Conservation (phyloP, 176 grass and related monocot genomes). For the Carex cristatella region DNA sequence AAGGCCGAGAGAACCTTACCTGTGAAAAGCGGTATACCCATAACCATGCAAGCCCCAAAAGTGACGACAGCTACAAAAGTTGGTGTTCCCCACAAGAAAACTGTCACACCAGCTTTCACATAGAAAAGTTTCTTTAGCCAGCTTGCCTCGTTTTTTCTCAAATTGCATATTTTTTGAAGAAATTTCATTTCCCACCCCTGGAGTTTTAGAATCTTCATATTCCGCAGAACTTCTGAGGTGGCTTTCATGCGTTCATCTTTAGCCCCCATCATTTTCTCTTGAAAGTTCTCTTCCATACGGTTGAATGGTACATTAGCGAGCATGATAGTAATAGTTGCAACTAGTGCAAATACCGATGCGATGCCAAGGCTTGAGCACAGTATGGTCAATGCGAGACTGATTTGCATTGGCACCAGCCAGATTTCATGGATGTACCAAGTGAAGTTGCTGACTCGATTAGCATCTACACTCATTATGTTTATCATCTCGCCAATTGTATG, state of each 20-base stretch:
- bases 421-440: slow-evolving; percentile 67
- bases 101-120: slow-evolving; percentile 22
- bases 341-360: slow-evolving; percentile 45
- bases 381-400: slow-evolving; percentile 60
- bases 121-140: slow-evolving; percentile 71
- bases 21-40: slow-evolving; percentile 34
- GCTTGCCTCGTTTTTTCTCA: slow-evolving; percentile 52
- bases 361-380: slow-evolving; percentile 54
- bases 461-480: slow-evolving; percentile 76
- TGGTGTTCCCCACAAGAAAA: slow-evolving; percentile 46
- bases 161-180: slow-evolving; percentile 59
- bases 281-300: slow-evolving; percentile 50
- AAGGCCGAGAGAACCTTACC: slow-evolving; percentile 41
- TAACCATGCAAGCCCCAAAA: slow-evolving; percentile 40
- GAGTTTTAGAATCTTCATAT: slow-evolving; percentile 90
- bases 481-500: slow-evolving; percentile 29
- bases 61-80: slow-evolving; percentile 72
- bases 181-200: slow-evolving; percentile 95
- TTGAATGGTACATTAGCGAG: slow-evolving; percentile 60
- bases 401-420: slow-evolving; percentile 67
- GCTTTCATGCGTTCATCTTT: slow-evolving; percentile 84
- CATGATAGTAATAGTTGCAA: slow-evolving; percentile 57
- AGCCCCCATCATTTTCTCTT: slow-evolving; percentile 67
- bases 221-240: slow-evolving; percentile 67
- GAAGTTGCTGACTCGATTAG: slow-evolving; percentile 30